Base-by-base conservation (phyloP, 2,329 filamentous ascomycete species). In the Colletotrichum nymphaeae region DNA sequence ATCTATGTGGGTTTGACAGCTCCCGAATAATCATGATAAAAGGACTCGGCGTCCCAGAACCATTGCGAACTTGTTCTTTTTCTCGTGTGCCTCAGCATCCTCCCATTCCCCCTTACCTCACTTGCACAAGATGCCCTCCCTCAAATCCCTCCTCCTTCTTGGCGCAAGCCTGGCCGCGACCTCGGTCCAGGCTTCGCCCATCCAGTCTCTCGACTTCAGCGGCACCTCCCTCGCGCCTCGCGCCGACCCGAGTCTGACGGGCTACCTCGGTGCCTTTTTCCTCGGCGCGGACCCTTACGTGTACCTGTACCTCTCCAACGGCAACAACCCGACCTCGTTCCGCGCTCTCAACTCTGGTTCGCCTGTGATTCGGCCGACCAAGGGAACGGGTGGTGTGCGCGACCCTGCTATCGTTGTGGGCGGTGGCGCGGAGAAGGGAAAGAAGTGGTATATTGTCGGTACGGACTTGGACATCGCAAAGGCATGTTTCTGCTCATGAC, bases 361-460 rank as follows among this genome's bases (percentile, higher is more conserved):
- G 19, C 84, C 88, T 0, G 81, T 90, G 63, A 78, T 90, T 30
- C 82, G 79, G 49, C 86, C 88, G 1, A 88, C 85, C 0, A 82
- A 85, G 67, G 88, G 88, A 14, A 89, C 88, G 0, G 81, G 83
- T 0, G 88, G 88, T 22, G 86, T 90, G 2, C 82, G 88, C 11
- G 88, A 90, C 65, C 87, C 88, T 1, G 84, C 84, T 5, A 83
- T 89, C 26, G 83, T 89, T 22, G 76, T 81, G 9, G 86, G 86
- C 1, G 85, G 84, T 3, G 86, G 87, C 3, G 74, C 71, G 2
- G 85, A 89, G 37, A 84, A 82, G 0, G 85, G 85, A 0, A 83
- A 81, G 75, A 89, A 88, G 78, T 89, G 87, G 86, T 89, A 88
- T 73, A 88, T 89, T 60, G 83, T 89, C 60, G 87, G 87, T 1